Evolutionary conservation across 345 rosid genomes (phyloP).

Genomic region (Odontarrhena argentea): DNA sequence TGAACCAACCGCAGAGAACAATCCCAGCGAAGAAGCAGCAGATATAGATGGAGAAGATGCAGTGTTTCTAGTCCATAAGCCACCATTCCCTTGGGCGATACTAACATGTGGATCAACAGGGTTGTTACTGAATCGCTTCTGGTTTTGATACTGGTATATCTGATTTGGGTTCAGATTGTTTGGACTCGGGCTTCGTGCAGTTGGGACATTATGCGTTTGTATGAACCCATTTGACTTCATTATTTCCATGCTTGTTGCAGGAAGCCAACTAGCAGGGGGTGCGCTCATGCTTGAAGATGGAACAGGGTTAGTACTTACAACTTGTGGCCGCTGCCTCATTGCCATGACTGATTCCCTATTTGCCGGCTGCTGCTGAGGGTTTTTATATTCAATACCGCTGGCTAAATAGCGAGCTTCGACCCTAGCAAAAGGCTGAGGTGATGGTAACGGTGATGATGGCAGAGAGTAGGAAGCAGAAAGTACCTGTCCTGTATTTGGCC

Average conservation of each 20-base stretch:
- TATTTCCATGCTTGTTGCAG: slow-evolving; percentile 51
- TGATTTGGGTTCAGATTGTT: slow-evolving; percentile 51
- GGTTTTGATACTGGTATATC: slow-evolving; percentile 58
- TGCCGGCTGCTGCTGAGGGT: slow-evolving; percentile 50
- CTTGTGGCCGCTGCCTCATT: slow-evolving; percentile 76
- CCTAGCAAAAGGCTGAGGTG: slow-evolving; percentile 53
- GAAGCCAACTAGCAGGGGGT: slow-evolving; percentile 58
- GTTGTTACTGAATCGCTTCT: slow-evolving; percentile 51
- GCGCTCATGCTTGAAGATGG: slow-evolving; percentile 51
- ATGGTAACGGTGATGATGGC: slow-evolving; percentile 57
- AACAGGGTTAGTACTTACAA: slow-evolving; percentile 52
- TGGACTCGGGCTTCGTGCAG: slow-evolving; percentile 47
- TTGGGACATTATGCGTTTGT: slow-evolving; percentile 46
- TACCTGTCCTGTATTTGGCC: slow-evolving; percentile 53
- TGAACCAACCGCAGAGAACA: slow-evolving; percentile 69
- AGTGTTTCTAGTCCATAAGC: slow-evolving; percentile 53
- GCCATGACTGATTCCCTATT: slow-evolving; percentile 59
- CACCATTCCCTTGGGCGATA: slow-evolving; percentile 52
- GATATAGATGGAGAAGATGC: slow-evolving; percentile 57
- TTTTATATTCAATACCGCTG: slow-evolving; percentile 58
- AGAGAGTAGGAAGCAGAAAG: slow-evolving; percentile 54
- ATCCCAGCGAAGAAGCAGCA: slow-evolving; percentile 80
- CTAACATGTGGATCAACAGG: slow-evolving; percentile 48
- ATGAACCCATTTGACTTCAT: slow-evolving; percentile 60
- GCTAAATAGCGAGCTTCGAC: slow-evolving; percentile 53